Conservation (phyloP, 2,329 filamentous ascomycete species). For the Fusarium sp. region DNA sequence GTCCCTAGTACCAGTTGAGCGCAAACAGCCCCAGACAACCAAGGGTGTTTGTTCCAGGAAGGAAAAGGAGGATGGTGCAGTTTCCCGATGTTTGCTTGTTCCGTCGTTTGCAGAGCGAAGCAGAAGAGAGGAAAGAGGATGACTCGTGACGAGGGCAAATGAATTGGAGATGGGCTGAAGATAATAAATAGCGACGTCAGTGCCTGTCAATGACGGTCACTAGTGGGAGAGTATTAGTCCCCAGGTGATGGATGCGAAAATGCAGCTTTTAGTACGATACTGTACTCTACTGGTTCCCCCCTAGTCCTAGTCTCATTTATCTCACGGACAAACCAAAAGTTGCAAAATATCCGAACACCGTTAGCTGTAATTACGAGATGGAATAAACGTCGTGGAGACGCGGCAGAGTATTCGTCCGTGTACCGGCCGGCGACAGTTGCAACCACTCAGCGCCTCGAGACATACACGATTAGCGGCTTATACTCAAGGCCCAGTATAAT, state of each 20-base stretch:
- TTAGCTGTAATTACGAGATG: background rate
- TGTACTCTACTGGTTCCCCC: background rate
- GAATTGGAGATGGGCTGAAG: constrained; percentile 1
- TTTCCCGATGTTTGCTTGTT: constrained; percentile 15
- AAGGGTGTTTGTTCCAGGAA: constrained; percentile 7
- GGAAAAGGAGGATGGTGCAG: background rate
- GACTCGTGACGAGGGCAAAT: background rate
- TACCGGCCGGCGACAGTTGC: constrained; percentile 23
- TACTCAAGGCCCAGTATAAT: constrained; percentile 10
- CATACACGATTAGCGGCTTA: constrained; percentile 32
- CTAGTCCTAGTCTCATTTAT: background rate
- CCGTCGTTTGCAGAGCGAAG: constrained; percentile 1
- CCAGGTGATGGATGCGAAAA: constrained; percentile 1
- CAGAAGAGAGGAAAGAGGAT: background rate
- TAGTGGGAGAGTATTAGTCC: background rate
- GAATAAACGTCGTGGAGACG: constrained; percentile 7
- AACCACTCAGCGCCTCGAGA: constrained; percentile 21
- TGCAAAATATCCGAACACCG: constrained; percentile 13
- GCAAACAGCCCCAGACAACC: constrained; percentile 9
- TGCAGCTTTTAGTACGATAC: background rate
- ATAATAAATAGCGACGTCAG: constrained; percentile 17
- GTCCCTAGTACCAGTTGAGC: background rate
- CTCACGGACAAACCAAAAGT: constrained; percentile 8
- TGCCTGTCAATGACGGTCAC: constrained; percentile 1
- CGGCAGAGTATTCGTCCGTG: constrained; percentile 31